Evolutionary conservation across 225 moss, liverwort and hornwort species (phyloP).

Genomic region (Physcomitrellopsis africana): DNA sequence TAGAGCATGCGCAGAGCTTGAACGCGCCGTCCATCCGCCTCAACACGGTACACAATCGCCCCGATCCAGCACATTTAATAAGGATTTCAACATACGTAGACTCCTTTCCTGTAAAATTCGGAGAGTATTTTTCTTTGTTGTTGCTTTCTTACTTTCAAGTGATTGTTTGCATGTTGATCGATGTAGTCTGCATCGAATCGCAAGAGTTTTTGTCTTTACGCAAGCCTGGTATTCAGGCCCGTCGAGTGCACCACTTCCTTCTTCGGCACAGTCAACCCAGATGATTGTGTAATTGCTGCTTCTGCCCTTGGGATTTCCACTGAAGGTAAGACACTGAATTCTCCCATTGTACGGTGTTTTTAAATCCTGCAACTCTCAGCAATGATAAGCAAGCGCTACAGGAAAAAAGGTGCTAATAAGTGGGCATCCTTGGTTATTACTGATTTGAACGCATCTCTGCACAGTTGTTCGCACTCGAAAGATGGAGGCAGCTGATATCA

Average conservation of each 20-base stretch:
- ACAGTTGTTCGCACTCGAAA: constrained; percentile 40
- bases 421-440: not conserved
- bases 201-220: constrained; percentile 46
- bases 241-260: constrained; percentile 49
- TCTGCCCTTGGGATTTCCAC: constrained; percentile 36
- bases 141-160: constrained; percentile 14
- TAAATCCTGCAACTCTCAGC: not conserved
- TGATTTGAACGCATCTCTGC: not conserved
- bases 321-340: constrained; percentile 32
- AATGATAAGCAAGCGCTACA: not conserved
- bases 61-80: not conserved
- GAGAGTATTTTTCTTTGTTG: not conserved
- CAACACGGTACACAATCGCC: constrained; percentile 37
- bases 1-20: constrained; percentile 38
- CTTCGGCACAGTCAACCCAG: constrained; percentile 35
- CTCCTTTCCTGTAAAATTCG: not conserved
- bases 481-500: constrained; percentile 52
- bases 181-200: constrained; percentile 40
- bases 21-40: constrained; percentile 52
- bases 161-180: constrained; percentile 6
- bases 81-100: not conserved
- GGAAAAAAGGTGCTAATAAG: not conserved
- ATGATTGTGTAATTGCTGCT: constrained; percentile 33
- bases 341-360: not conserved
- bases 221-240: constrained; percentile 45